A percentile compares a stretch with the other conserved stretches of the same genome.
Conservation (phyloP, 768 basidiomycete genomes). For the Symmetrospora coprosmae region DNA sequence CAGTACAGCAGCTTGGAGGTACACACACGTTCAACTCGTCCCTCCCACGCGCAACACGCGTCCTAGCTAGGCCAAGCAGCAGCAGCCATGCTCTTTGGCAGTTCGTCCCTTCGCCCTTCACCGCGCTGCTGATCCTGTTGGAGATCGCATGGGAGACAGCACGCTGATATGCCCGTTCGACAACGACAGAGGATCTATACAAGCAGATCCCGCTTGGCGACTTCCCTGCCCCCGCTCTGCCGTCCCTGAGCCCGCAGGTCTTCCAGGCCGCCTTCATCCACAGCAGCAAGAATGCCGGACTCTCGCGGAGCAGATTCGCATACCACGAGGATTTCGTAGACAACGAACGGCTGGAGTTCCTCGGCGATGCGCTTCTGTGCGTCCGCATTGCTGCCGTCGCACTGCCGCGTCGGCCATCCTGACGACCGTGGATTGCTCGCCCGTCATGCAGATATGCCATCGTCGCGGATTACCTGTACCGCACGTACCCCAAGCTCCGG, state of each 20-base stretch:
- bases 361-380: constrained; percentile 16
- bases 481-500: constrained; percentile 10
- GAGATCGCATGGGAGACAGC: no score
- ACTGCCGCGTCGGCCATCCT: not conserved
- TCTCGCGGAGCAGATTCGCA: not conserved
- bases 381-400: not conserved
- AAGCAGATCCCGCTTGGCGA: not conserved
- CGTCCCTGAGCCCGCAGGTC: constrained; percentile 4
- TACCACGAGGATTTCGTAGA: not conserved
- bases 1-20: no score
- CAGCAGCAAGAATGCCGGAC: not conserved
- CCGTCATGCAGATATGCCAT: constrained; percentile 8
- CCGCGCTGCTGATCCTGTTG: no score
- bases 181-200: constrained; percentile 20
- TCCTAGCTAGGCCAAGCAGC: no score
- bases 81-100: no score
- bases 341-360: constrained; percentile 14
- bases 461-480: constrained; percentile 13
- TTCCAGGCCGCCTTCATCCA: constrained; percentile 8
- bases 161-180: no score
- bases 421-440: not conserved
- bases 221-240: not conserved
- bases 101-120: no score
- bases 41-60: no score
- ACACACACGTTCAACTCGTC: no score